Conservation (phyloP, 768 basidiomycete genomes). For the Tricholoma saponaceum region DNA sequence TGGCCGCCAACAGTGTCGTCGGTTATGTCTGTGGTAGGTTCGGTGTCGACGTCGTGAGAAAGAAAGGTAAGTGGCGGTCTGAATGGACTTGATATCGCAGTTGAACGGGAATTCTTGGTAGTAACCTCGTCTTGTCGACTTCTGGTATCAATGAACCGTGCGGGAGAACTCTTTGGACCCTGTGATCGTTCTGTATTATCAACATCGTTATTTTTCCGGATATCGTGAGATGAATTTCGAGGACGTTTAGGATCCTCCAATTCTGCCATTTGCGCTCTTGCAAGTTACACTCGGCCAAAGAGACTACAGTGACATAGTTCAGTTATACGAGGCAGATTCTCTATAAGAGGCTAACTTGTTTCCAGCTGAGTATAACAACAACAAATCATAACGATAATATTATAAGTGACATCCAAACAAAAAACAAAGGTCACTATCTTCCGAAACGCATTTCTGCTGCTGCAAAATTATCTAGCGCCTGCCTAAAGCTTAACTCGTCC, state of each 20-base stretch:
- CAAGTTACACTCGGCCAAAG: too few species aligned
- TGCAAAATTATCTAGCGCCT: slow-evolving; percentile 71
- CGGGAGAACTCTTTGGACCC: neutral
- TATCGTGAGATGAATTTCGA: neutral
- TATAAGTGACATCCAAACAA: neutral
- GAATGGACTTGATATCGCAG: neutral
- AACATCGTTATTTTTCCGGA: neutral
- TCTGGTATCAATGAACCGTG: neutral
- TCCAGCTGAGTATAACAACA: too few species aligned
- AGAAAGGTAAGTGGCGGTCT: neutral
- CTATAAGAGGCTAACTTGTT: neutral
- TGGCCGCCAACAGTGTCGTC: neutral
- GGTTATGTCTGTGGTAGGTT: slow-evolving; percentile 8
- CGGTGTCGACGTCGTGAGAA: neutral
- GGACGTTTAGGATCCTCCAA: neutral
- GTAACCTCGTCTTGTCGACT: neutral
- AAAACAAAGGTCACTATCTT: slow-evolving; percentile 39
- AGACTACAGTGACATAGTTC: too few species aligned
- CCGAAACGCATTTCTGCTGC: slow-evolving; percentile 77
- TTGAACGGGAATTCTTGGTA: neutral
- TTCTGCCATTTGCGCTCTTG: neutral
- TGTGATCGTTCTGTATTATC: neutral
- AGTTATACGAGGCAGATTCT: neutral
- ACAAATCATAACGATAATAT: neutral
- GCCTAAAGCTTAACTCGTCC: slow-evolving; percentile 57